Conservation (phyloP, 306 rosid genomes). For the Quercus agrifolia region DNA sequence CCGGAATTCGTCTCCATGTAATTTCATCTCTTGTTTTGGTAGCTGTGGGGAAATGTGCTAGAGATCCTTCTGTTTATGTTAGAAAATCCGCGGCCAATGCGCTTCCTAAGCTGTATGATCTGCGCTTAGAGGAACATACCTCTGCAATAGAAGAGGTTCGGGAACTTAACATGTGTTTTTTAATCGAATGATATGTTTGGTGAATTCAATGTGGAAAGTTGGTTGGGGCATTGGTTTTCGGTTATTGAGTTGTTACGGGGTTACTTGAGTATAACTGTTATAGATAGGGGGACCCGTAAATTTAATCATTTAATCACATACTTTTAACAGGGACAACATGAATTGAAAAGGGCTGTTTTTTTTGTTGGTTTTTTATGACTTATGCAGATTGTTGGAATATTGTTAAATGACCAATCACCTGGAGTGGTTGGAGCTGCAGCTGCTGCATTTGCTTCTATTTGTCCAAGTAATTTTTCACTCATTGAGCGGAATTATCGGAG, state of each 20-base stretch:
- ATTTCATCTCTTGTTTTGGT: slow-evolving; percentile 89
- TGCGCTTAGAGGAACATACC: slow-evolving; percentile 77
- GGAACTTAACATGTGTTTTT: neutral
- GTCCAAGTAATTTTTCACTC: slow-evolving; percentile 78
- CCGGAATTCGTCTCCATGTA: slow-evolving; percentile 87
- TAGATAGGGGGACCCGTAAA: too few relatives aligned
- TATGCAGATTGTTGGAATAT: slow-evolving; percentile 70
- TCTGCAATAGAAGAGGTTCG: slow-evolving; percentile 84
- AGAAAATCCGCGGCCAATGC: slow-evolving; percentile 95
- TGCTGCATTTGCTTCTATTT: slow-evolving; percentile 85
- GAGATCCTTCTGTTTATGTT: slow-evolving; percentile 90
- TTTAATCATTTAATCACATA: too few relatives aligned
- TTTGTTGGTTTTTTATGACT: neutral
- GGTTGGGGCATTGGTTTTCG: too few relatives aligned
- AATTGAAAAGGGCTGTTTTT: neutral
- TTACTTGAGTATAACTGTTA: too few relatives aligned
- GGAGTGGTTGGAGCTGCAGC: slow-evolving; percentile 97
- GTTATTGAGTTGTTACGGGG: too few relatives aligned
- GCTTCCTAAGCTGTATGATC: slow-evolving; percentile 91
- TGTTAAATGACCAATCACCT: slow-evolving; percentile 80
- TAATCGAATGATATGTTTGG: neutral
- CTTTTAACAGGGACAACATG: too few relatives aligned
- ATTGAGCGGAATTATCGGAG: slow-evolving; percentile 66
- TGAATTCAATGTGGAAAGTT: too few relatives aligned
- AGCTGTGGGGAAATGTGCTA: slow-evolving; percentile 85